phyloP scores from a whole-genome alignment of 805 yeast species.

The Yamadazyma scolyti region DNA sequence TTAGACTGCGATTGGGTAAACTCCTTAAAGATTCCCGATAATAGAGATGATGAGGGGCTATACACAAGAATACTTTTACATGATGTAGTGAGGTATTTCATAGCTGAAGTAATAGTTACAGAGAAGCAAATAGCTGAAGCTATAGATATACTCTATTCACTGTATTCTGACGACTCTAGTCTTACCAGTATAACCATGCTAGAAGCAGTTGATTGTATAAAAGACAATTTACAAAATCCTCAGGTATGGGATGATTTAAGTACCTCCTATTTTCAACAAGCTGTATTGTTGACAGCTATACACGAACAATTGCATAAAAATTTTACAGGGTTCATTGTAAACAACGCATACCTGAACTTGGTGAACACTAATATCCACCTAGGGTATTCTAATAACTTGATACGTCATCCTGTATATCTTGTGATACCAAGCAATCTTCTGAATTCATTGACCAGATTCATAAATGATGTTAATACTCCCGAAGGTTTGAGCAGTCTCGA shows the following conservation, averaged over 20 bases:
- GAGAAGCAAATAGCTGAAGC: constrained; percentile 5
- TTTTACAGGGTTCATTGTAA: constrained; percentile 1
- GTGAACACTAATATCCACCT: constrained; percentile 18
- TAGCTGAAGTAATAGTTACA: constrained; percentile 14
- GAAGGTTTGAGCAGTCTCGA: constrained; percentile 17
- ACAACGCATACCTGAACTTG: not conserved
- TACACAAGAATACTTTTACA: constrained; percentile 17
- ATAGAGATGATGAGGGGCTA: constrained; percentile 18
- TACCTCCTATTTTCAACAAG: constrained; percentile 23
- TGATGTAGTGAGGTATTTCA: constrained; percentile 21
- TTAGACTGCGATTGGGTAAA: constrained; percentile 18
- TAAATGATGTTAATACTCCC: constrained; percentile 10
- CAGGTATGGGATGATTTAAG: constrained; percentile 7
- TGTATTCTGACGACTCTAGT: no score
- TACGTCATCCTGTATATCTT: constrained; percentile 17
- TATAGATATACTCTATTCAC: no score
- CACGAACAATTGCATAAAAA: not conserved
- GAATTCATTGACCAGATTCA: constrained; percentile 8
- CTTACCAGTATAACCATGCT: no score
- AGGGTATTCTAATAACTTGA: constrained; percentile 24
- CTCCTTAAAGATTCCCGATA: constrained; percentile 14
- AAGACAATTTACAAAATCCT: no score
- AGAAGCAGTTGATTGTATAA: no score
- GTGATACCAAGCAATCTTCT: constrained; percentile 18
- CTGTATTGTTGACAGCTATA: constrained; percentile 22